These are phyloP conservation scores for Neurospora sp. DNA, from an alignment of 495 filamentous ascomycete genomes.

Conservation along the genomic window DNA sequence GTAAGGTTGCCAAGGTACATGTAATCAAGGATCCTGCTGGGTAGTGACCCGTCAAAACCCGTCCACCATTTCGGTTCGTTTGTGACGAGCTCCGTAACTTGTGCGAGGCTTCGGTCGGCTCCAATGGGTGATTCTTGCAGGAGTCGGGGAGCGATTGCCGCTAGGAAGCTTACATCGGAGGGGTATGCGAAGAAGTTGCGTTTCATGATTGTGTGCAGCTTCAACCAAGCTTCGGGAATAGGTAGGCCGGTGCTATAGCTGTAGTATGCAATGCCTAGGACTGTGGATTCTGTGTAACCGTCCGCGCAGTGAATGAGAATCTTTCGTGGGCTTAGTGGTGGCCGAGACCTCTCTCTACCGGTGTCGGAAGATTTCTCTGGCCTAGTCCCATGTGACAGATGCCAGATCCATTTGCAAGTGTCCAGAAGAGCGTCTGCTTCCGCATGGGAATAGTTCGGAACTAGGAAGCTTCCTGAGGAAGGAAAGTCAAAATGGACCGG, in stretches of 20 bases:
- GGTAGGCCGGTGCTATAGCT: constrained; percentile 80
- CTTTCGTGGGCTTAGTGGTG: constrained; percentile 39
- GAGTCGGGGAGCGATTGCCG: constrained; percentile 63
- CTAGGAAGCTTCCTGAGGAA: constrained; percentile 79
- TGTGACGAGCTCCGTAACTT: constrained; percentile 34
- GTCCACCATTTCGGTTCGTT: constrained; percentile 68
- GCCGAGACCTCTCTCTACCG: constrained; percentile 12
- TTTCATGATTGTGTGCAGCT: constrained; percentile 65
- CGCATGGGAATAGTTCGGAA: constrained; percentile 65
- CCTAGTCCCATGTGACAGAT: constrained; percentile 52
- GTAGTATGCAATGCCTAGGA: constrained; percentile 80
- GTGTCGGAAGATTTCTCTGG: constrained; percentile 8
- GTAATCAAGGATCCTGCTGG: constrained; percentile 80
- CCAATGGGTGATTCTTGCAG: constrained; percentile 39
- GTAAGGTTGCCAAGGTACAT: constrained; percentile 91
- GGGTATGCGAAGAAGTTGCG: constrained; percentile 96
- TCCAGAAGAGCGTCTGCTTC: constrained; percentile 77
- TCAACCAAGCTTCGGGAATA: constrained; percentile 75
- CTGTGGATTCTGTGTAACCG: constrained; percentile 89
- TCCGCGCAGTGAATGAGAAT: constrained; percentile 89
- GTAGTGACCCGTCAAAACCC: constrained; percentile 81
- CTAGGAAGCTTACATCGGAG: constrained; percentile 73
- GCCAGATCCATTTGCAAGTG: constrained; percentile 82
- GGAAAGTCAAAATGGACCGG: constrained; percentile 54
- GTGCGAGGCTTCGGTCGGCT: constrained; percentile 24